These are phyloP conservation scores for Arthrobotrys sinensis DNA, from an alignment of 2,329 filamentous ascomycete genomes.

Conservation along the genomic window DNA sequence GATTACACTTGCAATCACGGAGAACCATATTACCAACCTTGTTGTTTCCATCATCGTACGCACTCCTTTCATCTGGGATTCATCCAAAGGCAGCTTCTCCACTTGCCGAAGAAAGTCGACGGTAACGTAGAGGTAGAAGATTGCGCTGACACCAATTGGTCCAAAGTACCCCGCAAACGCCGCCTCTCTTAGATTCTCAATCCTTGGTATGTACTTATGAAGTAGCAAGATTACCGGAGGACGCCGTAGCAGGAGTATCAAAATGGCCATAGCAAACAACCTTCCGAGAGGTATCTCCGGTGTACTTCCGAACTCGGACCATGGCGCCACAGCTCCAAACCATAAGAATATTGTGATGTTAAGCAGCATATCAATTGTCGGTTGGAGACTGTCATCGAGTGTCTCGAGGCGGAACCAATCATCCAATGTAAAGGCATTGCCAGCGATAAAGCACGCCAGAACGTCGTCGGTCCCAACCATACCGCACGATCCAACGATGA, in stretches of 20 bases:
- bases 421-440: constrained; percentile 78
- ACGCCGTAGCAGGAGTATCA: constrained; percentile 83
- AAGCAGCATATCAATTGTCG: constrained; percentile 93
- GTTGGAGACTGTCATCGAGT: constrained; percentile 90
- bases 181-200: constrained; percentile 81
- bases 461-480: constrained; percentile 91
- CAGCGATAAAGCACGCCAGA: constrained; percentile 91
- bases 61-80: constrained; percentile 25
- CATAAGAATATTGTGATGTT: constrained; percentile 91
- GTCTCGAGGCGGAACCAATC: constrained; percentile 95
- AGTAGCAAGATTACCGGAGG: constrained; percentile 82
- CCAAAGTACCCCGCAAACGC: constrained; percentile 94
- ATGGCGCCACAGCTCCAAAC: constrained; percentile 89
- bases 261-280: constrained; percentile 79
- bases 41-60: constrained; percentile 38
- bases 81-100: constrained; percentile 38
- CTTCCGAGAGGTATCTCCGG: constrained; percentile 81
- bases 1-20: constrained; percentile 59
- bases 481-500: constrained; percentile 88
- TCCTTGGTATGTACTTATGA: constrained; percentile 83
- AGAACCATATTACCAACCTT: constrained; percentile 57
- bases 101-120: constrained; percentile 79
- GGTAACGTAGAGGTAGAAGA: constrained; percentile 89
- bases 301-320: constrained; percentile 76
- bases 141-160: constrained; percentile 88